Evolutionary conservation across 345 rosid genomes (phyloP).

Genomic region (Geranium brycei): DNA sequence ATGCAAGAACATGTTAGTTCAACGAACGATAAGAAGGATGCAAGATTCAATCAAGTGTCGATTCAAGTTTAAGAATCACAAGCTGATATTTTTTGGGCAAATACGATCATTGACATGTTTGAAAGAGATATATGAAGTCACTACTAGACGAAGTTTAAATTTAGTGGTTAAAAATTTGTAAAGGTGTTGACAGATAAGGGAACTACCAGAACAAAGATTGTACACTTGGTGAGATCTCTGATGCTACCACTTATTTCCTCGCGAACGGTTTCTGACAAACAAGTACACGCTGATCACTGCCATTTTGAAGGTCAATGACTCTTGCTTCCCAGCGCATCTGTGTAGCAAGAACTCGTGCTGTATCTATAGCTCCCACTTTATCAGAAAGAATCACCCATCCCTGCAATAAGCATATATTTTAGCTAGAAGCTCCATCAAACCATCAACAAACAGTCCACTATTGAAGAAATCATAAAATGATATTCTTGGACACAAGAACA

Average conservation of each 20-base stretch:
- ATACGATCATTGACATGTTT: no score
- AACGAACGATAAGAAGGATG: no score
- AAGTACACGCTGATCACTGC: slow-evolving; percentile 86
- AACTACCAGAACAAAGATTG: slow-evolving; percentile 31
- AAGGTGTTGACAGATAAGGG: slow-evolving; percentile 5
- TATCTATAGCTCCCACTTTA: slow-evolving; percentile 62
- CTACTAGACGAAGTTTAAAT: no score
- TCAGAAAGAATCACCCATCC: slow-evolving; percentile 88
- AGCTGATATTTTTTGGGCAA: no score
- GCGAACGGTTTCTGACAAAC: slow-evolving; percentile 90
- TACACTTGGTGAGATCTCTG: slow-evolving; percentile 14
- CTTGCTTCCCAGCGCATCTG: slow-evolving; percentile 97
- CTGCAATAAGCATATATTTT: slow-evolving; percentile 20
- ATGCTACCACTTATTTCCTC: slow-evolving; percentile 41
- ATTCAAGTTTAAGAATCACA: no score
- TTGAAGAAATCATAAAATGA: no score
- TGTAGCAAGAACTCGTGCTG: slow-evolving; percentile 61
- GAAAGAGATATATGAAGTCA: no score
- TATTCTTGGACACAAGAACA: no score
- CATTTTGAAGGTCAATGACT: slow-evolving; percentile 86
- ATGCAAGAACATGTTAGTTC: no score
- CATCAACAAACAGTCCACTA: no score
- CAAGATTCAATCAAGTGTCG: no score
- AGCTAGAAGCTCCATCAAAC: not conserved
- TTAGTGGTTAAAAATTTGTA: no score